Evolutionary conservation across 345 rosid species (phyloP).

Genomic region (Abelmoschus esculentus): DNA sequence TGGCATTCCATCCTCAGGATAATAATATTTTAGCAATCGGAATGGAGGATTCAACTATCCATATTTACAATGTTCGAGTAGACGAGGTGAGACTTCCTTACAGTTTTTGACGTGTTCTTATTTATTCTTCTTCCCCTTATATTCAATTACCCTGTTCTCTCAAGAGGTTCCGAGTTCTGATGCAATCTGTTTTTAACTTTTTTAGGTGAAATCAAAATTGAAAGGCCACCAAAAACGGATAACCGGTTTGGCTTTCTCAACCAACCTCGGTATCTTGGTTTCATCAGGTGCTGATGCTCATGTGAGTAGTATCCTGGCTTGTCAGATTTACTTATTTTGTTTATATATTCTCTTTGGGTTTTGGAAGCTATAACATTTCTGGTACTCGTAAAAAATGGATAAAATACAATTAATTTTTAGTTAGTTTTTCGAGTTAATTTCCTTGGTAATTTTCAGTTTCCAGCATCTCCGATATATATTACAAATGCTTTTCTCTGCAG

Average conservation of each 20-base stretch:
- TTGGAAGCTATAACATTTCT: too few species aligned
- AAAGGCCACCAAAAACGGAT: slow-evolving; percentile 32
- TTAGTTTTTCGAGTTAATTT: background rate
- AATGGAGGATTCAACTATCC: slow-evolving; percentile 31
- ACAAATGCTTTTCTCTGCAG: slow-evolving; percentile 17
- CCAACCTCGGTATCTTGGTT: slow-evolving; percentile 24
- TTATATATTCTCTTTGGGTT: too few species aligned
- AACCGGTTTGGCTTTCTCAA: slow-evolving; percentile 38
- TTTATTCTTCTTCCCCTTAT: background rate
- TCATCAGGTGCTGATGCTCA: slow-evolving; percentile 46
- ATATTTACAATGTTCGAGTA: slow-evolving; percentile 24
- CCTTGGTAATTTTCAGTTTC: background rate
- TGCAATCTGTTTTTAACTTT: too few species aligned
- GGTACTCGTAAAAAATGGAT: too few species aligned
- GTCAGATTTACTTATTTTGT: background rate
- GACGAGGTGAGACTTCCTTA: slow-evolving; percentile 24
- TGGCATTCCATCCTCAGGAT: slow-evolving; percentile 35
- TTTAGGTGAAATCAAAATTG: slow-evolving; percentile 34
- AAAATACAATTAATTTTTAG: background rate
- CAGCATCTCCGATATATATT: background rate
- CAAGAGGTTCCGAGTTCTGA: too few species aligned
- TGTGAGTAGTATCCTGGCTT: slow-evolving; percentile 21
- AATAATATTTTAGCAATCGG: slow-evolving; percentile 36
- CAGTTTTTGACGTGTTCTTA: background rate
- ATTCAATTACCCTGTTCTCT: too few species aligned